phyloP scores from a whole-genome alignment of 2,329 filamentous ascomycete species.

The Stromatinia cepivora region DNA sequence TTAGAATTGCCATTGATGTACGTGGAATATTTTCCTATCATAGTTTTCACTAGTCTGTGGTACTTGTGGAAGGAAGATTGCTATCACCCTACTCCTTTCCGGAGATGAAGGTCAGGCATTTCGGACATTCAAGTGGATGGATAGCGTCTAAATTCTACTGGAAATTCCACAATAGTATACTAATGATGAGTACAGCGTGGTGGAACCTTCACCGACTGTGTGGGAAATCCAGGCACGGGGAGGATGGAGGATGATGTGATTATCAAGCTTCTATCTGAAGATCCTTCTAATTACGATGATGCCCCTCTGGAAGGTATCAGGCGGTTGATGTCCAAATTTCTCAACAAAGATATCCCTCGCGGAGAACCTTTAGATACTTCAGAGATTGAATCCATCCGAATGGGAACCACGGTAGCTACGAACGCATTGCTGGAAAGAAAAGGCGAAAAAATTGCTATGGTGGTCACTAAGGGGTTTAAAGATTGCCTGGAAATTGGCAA shows the following conservation, averaged over 20 bases:
- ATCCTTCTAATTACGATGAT: constrained; percentile 87
- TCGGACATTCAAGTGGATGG: constrained; percentile 25
- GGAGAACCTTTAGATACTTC: constrained; percentile 79
- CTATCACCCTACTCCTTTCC: not conserved
- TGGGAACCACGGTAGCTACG: constrained; percentile 94
- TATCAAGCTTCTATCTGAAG: constrained; percentile 86
- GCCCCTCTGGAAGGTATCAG: constrained; percentile 90
- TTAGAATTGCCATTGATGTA: constrained; percentile 67
- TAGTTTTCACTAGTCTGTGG: constrained; percentile 33
- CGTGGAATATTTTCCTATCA: constrained; percentile 23
- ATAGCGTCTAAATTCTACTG: not conserved
- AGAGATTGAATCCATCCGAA: constrained; percentile 85
- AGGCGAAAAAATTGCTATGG: constrained; percentile 82
- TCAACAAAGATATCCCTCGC: constrained; percentile 72
- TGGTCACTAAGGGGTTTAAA: constrained; percentile 84
- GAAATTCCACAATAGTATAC: not conserved
- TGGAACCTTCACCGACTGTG: constrained; percentile 90
- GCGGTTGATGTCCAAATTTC: constrained; percentile 78
- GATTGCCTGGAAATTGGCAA: constrained; percentile 90
- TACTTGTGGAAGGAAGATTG: constrained; percentile 14
- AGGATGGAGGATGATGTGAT: constrained; percentile 73
- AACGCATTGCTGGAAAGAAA: constrained; percentile 90
- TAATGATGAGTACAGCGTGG: constrained; percentile 57
- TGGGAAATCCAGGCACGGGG: constrained; percentile 73
- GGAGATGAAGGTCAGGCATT: constrained; percentile 3